These are phyloP conservation scores for Cavenderia fasciculata DNA, from an alignment of 78 protist species.

Conservation along the genomic window DNA sequence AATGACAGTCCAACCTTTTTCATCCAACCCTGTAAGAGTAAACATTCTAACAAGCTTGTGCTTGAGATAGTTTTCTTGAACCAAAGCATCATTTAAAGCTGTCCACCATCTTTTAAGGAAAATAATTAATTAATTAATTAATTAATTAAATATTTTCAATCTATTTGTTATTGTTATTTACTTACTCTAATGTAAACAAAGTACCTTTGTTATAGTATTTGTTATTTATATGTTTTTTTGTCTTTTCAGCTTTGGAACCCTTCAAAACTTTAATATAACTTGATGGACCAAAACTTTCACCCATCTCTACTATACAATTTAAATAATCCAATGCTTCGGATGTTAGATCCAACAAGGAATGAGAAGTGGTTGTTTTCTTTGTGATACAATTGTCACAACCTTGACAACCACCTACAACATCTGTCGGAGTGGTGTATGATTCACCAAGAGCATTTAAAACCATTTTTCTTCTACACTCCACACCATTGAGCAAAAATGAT, in stretches of 20 bases:
- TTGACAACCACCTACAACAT: constrained; percentile 7
- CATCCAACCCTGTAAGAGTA: background rate
- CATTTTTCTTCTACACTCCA: constrained; percentile 11
- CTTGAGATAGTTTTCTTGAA: background rate
- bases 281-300: background rate
- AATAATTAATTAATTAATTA: too few species aligned
- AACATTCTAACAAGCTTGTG: background rate
- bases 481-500: background rate
- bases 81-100: constrained; percentile 4
- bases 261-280: background rate
- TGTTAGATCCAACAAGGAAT: background rate
- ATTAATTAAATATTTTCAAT: too few species aligned
- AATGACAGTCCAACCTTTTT: constrained; percentile 28
- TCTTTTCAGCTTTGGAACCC: background rate
- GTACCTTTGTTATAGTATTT: constrained; percentile 9
- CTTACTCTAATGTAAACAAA: background rate
- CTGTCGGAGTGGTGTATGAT: background rate
- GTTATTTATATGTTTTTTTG: background rate
- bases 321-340: background rate
- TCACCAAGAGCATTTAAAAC: constrained; percentile 4
- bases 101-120: constrained; percentile 37
- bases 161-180: too few species aligned
- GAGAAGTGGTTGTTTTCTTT: background rate
- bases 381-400: constrained; percentile 28
- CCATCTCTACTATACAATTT: background rate